A percentile compares a stretch with the other conserved stretches of the same genome.
These are phyloP conservation scores for Penicillium robsamsonii DNA, from an alignment of 495 filamentous ascomycete species.

Conservation along the genomic window DNA sequence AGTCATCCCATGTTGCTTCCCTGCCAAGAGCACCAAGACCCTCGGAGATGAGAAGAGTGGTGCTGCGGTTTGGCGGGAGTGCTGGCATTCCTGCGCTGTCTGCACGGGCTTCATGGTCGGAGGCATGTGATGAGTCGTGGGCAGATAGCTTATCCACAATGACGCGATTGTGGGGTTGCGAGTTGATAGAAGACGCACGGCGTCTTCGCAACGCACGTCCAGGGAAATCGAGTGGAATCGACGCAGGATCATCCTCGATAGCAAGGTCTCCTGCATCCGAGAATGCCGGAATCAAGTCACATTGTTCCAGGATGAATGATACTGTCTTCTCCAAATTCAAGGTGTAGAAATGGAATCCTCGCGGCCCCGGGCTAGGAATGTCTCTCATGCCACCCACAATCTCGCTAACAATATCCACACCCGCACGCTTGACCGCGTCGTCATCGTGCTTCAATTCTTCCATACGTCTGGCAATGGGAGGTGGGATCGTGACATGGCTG, in stretches of 20 bases:
- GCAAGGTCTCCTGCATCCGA: conserved; percentile 29
- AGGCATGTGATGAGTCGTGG: conserved; percentile 38
- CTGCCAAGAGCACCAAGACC: conserved; percentile 85
- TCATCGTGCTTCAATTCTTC: conserved; percentile 85
- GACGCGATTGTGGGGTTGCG: conserved; percentile 73
- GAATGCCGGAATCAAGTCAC: conserved; percentile 70
- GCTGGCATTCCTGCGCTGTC: conserved; percentile 43
- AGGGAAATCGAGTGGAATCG: conserved; percentile 35
- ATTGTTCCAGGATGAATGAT: conserved; percentile 84
- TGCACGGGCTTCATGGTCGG: conserved; percentile 56
- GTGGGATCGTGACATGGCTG: conserved; percentile 79
- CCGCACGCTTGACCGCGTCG: conserved; percentile 72
- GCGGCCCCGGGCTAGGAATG: conserved; percentile 54
- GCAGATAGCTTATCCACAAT: conserved; percentile 60
- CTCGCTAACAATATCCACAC: conserved; percentile 50
- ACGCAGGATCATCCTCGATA: conserved; percentile 46
- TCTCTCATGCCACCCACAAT: conserved; percentile 58
- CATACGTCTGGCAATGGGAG: conserved; percentile 63
- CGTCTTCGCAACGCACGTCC: conserved; percentile 33
- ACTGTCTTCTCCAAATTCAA: conserved; percentile 96
- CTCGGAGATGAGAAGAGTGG: conserved; percentile 88
- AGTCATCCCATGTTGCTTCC: conserved; percentile 99
- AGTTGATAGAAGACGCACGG: conserved; percentile 52
- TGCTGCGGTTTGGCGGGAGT: conserved; percentile 56
- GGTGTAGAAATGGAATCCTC: conserved; percentile 97